phyloP scores from a whole-genome alignment of 1,284 basidiomycete genomes.

The Boletellus sp. region DNA sequence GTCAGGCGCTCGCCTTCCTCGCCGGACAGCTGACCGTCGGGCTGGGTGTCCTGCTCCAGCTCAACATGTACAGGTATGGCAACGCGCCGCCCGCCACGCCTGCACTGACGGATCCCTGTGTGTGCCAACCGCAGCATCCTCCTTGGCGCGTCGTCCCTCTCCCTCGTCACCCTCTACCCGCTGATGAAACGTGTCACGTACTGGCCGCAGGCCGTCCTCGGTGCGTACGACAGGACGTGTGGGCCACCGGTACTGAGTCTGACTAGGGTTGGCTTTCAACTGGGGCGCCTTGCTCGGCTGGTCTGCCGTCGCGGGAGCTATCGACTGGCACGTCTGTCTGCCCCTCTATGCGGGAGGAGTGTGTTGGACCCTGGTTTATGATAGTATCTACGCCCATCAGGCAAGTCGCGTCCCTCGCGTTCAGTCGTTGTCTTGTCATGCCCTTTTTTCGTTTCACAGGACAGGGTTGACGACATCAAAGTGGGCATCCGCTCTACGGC shows the following conservation, averaged over 20 bases:
- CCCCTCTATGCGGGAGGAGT: slow-evolving; percentile 90
- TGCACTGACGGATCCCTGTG: not conserved
- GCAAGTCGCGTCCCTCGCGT: slow-evolving; percentile 36
- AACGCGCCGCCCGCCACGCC: not conserved
- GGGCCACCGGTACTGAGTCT: not conserved
- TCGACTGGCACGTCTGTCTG: slow-evolving; percentile 81
- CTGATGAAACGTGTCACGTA: slow-evolving; percentile 97
- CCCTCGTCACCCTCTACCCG: slow-evolving; percentile 87
- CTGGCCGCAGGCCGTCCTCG: slow-evolving; percentile 94
- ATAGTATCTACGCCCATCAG: slow-evolving; percentile 98
- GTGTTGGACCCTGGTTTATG: slow-evolving; percentile 95
- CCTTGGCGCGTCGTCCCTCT: slow-evolving; percentile 87
- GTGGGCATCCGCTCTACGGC: slow-evolving; percentile 95
- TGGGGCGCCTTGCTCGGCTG: slow-evolving; percentile 97
- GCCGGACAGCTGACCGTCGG: slow-evolving; percentile 82
- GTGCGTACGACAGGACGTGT: slow-evolving; percentile 40
- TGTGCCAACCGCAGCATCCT: slow-evolving; percentile 59
- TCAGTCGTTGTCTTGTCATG: not conserved
- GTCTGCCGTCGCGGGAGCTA: slow-evolving; percentile 85
- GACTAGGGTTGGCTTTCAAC: slow-evolving; percentile 87
- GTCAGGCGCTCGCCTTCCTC: slow-evolving; percentile 82
- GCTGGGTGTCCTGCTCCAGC: slow-evolving; percentile 84
- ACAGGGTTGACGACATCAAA: slow-evolving; percentile 87
- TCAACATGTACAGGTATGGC: slow-evolving; percentile 89
- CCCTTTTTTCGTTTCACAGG: slow-evolving; percentile 44